A percentile compares a stretch with the other conserved stretches of the same genome.
Conservation (phyloP, 2,329 filamentous ascomycete species). For the Hypocreales sp. region DNA sequence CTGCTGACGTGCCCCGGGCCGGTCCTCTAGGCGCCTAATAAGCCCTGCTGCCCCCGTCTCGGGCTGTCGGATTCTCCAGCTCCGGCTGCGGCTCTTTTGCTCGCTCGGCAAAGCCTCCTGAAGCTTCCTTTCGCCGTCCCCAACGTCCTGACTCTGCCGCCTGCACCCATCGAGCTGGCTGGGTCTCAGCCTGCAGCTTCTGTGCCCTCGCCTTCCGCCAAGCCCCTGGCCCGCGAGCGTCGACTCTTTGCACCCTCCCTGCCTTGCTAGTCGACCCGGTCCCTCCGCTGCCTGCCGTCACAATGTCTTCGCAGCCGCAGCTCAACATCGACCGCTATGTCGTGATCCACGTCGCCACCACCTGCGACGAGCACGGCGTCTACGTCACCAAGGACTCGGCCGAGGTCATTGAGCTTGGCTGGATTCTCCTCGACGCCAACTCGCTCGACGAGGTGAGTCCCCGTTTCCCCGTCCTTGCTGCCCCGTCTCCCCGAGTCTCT, state of each 20-base stretch:
- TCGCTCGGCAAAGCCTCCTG: slow-evolving; percentile 13
- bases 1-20: slow-evolving; percentile 4
- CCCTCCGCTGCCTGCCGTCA: slow-evolving; percentile 9
- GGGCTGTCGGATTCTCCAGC: slow-evolving; percentile 9
- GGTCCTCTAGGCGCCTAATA: too few relatives aligned
- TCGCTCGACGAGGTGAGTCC: slow-evolving; percentile 73
- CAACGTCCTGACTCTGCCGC: background rate
- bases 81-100: slow-evolving; percentile 9
- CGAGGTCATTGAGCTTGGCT: slow-evolving; percentile 97
- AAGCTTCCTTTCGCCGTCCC: slow-evolving; percentile 4
- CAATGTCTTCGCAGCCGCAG: slow-evolving; percentile 30
- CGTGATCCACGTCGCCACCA: slow-evolving; percentile 96
- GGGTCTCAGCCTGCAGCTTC: slow-evolving; percentile 20
- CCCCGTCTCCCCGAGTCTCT: slow-evolving; percentile 1
- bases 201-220: slow-evolving; percentile 1
- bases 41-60: too few relatives aligned
- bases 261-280: too few relatives aligned
- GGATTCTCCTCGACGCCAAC: slow-evolving; percentile 90
- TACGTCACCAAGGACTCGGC: slow-evolving; percentile 99
- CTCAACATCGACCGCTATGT: slow-evolving; percentile 88
- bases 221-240: too few relatives aligned
- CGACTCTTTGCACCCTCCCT: too few relatives aligned
- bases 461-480: slow-evolving; percentile 4
- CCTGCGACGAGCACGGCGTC: slow-evolving; percentile 96
- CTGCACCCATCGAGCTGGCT: slow-evolving; percentile 13